Base-by-base conservation (phyloP, 2,329 filamentous ascomycete species). In the Byssothecium circinans region DNA sequence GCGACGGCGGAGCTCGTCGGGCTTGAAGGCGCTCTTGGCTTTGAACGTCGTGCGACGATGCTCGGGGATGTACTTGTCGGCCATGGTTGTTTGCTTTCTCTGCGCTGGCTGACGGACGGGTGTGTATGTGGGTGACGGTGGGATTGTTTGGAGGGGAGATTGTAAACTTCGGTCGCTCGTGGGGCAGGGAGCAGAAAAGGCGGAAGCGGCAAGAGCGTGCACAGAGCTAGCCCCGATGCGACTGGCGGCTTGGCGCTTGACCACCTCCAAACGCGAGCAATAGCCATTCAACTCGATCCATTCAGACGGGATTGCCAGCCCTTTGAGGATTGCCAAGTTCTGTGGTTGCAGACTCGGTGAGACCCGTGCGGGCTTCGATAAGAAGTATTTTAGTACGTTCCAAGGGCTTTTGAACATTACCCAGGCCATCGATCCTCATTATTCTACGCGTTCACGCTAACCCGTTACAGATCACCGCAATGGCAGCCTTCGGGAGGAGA, bases 1-100 rank as follows among this genome's bases (percentile, higher is more conserved):
- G 72, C 94, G 94, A 69, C 94, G 91, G 73, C 94, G 90, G 60
- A 99, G 87, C 80, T 99, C 94, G 74, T 99, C 94, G 66, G 92
- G 92, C 85, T 96, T 96, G 83, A 99, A 97, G 69, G 90, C 90
- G 77, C 89, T 92, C 84, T 96, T 96, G 46, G 94, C 94, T 87
- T 99, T 99, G 86, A 96, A 99, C 80, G 96, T 91, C 60, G 90
- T 96, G 72, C 94, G 91, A 75, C 94, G 91, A 81, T 99, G 94
- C 81, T 99, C 94, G 74, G 94, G 94, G 70, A 99, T 99, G 81
- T 96, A 99, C 70, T 94, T 89, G 75, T 99, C 94, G 75, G 94
- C 88, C 94, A 99, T 99, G 78, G 66, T 86, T 66, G 58, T 60
- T 69, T 61, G 57, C 57, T 53, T 56, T 44, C 49, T 35, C 22